Conservation (phyloP, 441 rosid species). For the Mallotus repandus region DNA sequence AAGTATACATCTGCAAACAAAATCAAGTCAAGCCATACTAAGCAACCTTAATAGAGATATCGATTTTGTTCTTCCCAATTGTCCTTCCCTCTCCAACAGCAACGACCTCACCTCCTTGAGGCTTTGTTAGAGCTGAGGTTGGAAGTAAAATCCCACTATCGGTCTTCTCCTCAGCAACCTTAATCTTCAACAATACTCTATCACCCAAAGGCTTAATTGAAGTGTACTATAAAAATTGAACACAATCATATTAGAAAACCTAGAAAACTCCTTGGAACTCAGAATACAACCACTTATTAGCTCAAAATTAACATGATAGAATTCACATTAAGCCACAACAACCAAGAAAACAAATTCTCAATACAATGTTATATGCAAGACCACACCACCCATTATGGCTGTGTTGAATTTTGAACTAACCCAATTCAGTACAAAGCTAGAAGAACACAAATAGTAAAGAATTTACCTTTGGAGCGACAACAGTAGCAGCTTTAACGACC, state of each 20-base stretch:
- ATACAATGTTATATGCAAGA: too few species aligned
- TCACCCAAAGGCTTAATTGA: slow-evolving; percentile 83
- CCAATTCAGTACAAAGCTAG: not conserved
- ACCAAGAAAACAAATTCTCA: too few species aligned
- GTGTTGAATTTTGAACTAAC: not conserved
- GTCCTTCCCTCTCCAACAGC: slow-evolving; percentile 90
- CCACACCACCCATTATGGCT: not conserved
- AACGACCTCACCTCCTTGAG: slow-evolving; percentile 91
- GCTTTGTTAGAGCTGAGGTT: slow-evolving; percentile 70
- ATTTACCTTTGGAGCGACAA: slow-evolving; percentile 84
- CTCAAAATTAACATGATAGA: not conserved
- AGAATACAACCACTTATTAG: not conserved
- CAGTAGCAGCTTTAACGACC: slow-evolving; percentile 76
- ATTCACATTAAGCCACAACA: too few species aligned
- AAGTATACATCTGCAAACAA: not conserved
- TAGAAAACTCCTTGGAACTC: not conserved
- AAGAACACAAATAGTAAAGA: not conserved
- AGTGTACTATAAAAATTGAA: slow-evolving; percentile 54
- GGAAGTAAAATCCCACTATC: slow-evolving; percentile 87
- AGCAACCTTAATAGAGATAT: slow-evolving; percentile 58
- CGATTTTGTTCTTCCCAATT: slow-evolving; percentile 56
- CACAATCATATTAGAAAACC: not conserved
- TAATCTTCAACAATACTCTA: slow-evolving; percentile 80
- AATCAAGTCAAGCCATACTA: not conserved
- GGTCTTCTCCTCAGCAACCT: slow-evolving; percentile 81